Base-by-base conservation (phyloP, 805 yeast genomes). In the Yamadazyma scolyti region DNA sequence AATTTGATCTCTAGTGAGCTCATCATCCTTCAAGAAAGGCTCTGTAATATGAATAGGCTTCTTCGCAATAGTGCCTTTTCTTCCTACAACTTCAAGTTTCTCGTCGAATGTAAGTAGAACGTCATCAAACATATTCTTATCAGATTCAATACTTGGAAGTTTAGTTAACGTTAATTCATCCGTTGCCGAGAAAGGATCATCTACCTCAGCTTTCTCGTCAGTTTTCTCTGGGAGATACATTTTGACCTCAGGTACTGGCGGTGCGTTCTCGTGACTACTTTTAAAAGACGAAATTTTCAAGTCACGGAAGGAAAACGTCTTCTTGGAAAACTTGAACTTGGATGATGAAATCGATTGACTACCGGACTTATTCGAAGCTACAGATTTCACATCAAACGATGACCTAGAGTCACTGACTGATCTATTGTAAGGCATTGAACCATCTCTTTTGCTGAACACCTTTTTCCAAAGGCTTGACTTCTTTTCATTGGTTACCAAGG, bases 11-110 rank as follows among this genome's bases (percentile, higher is more conserved):
- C 42, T 45, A 1, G 69, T 58, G 36, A 65, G 52, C 34, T 65
- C 71, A 32, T 65, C 71, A 43, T 65, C 71, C 31, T 48, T 54
- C 27, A 65, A 50, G 36, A 65, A 61, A 20, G 52, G 51, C 20
- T 48, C 55, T 18, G 31, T 39, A 1, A 42, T 27, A 1, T 34
- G 31, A 20, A 39, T 28, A 7, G 36, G 26, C 12, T 29, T 31
- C 9, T 36, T 33, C 23, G 34, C 35, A 7, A 32, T 13, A 2
- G 26, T 34, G 7, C 29, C 33, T 24, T 31, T 39, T 20, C 38
- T 20, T 10, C 45, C 43, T 8, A 36, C 48, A 16, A 27, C 31
- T 6, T 42, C 43, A 15, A 54, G 41, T 24, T 44, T 45, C 15
- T 46, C 56, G 34, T 56, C 57, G 32, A 58, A 52, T 8, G 47